Evolutionary conservation across 345 rosid genomes (phyloP).

Genomic region (Populus deltoides): DNA sequence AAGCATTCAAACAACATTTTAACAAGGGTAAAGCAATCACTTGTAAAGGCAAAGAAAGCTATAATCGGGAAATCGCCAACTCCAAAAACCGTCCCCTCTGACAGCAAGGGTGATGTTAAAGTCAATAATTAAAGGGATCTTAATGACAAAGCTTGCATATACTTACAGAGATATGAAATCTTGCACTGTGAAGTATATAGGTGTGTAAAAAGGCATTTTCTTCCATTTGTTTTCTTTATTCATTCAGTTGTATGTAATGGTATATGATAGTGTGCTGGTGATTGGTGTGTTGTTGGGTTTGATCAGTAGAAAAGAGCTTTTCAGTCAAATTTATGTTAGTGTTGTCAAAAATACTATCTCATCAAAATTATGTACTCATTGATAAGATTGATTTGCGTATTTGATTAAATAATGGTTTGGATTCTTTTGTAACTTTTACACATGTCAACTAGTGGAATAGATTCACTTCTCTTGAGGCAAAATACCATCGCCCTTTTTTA

Average conservation of each 20-base stretch:
- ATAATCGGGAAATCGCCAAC: slow-evolving; percentile 69
- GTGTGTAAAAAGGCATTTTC: neutral
- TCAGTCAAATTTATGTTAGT: neutral
- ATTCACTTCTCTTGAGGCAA: no score
- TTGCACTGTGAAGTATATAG: neutral
- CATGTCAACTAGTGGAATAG: neutral
- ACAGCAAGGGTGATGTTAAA: slow-evolving; percentile 46
- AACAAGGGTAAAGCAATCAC: slow-evolving; percentile 71
- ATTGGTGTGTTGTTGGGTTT: slow-evolving; percentile 7
- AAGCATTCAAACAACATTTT: slow-evolving; percentile 63
- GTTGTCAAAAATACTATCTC: neutral
- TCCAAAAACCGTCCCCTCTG: slow-evolving; percentile 49
- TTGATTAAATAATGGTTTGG: neutral
- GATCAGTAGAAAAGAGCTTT: neutral
- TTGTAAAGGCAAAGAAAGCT: slow-evolving; percentile 80
- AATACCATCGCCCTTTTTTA: no score
- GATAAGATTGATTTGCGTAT: neutral
- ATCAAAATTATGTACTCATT: neutral
- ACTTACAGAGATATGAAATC: neutral
- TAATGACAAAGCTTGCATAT: neutral
- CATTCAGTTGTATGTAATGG: slow-evolving; percentile 4
- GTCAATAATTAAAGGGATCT: slow-evolving; percentile 36
- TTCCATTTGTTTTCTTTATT: neutral
- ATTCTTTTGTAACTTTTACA: neutral
- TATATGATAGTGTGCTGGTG: neutral